These are phyloP conservation scores for Brasenia schreberi DNA, from an alignment of 164 flowering plant genomes.

Conservation along the genomic window DNA sequence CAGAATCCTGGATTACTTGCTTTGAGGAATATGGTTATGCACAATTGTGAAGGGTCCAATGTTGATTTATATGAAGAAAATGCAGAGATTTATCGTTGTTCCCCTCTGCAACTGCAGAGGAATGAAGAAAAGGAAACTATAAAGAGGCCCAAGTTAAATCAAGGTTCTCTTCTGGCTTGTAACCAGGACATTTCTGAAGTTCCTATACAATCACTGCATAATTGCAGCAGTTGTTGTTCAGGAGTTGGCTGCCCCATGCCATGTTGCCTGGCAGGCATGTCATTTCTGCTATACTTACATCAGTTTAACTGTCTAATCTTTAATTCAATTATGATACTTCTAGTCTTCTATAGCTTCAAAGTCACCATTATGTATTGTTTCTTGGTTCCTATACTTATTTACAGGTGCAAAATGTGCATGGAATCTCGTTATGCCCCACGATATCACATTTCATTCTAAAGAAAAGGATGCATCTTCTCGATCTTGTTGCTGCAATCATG, in stretches of 20 bases:
- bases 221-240: constrained; percentile 9
- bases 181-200: constrained; percentile 12
- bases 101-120: constrained; percentile 11
- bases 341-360: no score
- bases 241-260: constrained; percentile 12
- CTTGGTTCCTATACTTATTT: neutral
- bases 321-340: neutral
- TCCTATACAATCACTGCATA: constrained; percentile 7
- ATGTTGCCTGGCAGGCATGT: constrained; percentile 16
- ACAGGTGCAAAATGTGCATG: constrained; percentile 3
- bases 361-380: neutral
- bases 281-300: no score
- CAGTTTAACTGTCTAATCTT: neutral
- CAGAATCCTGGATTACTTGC: constrained; percentile 31
- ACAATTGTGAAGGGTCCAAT: constrained; percentile 13
- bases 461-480: constrained; percentile 14
- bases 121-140: constrained; percentile 7
- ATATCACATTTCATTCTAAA: constrained; percentile 5
- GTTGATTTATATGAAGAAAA: constrained; percentile 10
- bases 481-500: constrained; percentile 4
- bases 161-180: constrained; percentile 6
- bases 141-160: constrained; percentile 8
- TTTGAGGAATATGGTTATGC: constrained; percentile 24
- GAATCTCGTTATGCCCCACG: constrained; percentile 4
- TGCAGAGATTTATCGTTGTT: constrained; percentile 9